Percentiles rank a stretch among this genome's conserved stretches.
phyloP scores from a whole-genome alignment of 768 basidiomycete genomes.

The Kwoniella botswanensis region DNA sequence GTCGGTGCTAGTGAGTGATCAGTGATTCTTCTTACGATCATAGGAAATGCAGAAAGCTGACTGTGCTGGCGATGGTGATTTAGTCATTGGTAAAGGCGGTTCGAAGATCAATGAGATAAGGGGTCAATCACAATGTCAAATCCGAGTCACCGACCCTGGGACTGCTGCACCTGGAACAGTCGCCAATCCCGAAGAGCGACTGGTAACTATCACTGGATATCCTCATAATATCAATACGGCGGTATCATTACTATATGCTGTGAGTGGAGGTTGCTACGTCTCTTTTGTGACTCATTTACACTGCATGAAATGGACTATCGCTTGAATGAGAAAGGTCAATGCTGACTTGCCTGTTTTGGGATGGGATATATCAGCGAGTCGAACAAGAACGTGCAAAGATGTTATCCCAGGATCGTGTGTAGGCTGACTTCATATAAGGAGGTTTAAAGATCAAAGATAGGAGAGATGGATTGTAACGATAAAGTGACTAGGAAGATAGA shows the following conservation, averaged over 20 bases:
- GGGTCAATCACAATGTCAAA: constrained; percentile 90
- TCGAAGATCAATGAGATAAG: constrained; percentile 99
- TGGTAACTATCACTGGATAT: constrained; percentile 97
- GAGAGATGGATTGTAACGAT: too few species aligned
- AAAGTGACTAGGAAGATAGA: too few species aligned
- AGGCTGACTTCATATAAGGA: not conserved
- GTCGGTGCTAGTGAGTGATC: constrained; percentile 64
- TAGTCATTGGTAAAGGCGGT: constrained; percentile 93
- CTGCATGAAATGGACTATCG: too few species aligned
- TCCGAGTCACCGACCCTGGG: constrained; percentile 98
- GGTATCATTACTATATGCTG: constrained; percentile 71
- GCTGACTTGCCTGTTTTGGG: not conserved
- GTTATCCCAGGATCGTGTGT: constrained; percentile 5
- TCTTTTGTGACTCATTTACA: not conserved
- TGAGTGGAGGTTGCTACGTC: constrained; percentile 4
- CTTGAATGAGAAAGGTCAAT: too few species aligned
- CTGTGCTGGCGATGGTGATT: too few species aligned
- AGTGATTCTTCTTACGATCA: constrained; percentile 29
- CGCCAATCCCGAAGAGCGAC: constrained; percentile 69
- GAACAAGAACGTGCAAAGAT: constrained; percentile 29
- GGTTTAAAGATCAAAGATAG: too few species aligned
- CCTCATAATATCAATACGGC: constrained; percentile 96
- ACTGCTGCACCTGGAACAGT: constrained; percentile 69
- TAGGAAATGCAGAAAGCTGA: not conserved
- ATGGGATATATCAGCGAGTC: constrained; percentile 11